Evolutionary conservation across 331 rosid species (phyloP).

Genomic region (Rhamnella rubrinervis): DNA sequence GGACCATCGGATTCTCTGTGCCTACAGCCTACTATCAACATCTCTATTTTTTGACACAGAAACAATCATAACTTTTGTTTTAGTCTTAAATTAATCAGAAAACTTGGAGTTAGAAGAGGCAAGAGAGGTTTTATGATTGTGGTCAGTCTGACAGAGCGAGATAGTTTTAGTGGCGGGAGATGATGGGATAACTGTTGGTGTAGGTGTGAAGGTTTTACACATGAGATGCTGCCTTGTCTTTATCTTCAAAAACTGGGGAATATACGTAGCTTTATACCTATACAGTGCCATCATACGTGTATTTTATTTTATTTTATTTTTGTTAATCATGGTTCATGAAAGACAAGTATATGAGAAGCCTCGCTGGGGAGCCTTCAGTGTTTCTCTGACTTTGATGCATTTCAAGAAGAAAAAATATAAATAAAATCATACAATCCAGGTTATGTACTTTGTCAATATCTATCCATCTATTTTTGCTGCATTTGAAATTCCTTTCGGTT

Average conservation of each 20-base stretch:
- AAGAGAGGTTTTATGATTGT: too few relatives aligned
- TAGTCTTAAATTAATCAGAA: too few relatives aligned
- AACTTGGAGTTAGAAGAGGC: too few relatives aligned
- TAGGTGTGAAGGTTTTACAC: background rate
- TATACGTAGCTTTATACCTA: conserved; percentile 34
- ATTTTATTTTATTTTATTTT: background rate
- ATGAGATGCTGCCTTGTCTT: background rate
- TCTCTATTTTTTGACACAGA: too few relatives aligned
- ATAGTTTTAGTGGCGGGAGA: background rate
- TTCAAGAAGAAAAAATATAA: conserved; percentile 21
- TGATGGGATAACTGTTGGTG: background rate
- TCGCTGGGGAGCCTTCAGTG: conserved; percentile 29
- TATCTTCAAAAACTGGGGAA: conserved; percentile 8
- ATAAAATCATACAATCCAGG: conserved; percentile 8
- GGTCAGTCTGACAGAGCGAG: background rate
- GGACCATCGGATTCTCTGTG: too few relatives aligned
- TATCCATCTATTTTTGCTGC: conserved; percentile 20
- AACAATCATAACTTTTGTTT: too few relatives aligned
- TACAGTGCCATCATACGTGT: conserved; percentile 21
- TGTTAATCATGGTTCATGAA: conserved; percentile 44
- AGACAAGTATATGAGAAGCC: conserved; percentile 45
- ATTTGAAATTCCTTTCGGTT: conserved; percentile 33
- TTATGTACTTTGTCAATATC: conserved; percentile 28
- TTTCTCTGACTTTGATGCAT: conserved; percentile 60
- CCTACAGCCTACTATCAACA: too few relatives aligned